phyloP scores from a whole-genome alignment of 768 basidiomycete species.

The Suillus variegatus region DNA sequence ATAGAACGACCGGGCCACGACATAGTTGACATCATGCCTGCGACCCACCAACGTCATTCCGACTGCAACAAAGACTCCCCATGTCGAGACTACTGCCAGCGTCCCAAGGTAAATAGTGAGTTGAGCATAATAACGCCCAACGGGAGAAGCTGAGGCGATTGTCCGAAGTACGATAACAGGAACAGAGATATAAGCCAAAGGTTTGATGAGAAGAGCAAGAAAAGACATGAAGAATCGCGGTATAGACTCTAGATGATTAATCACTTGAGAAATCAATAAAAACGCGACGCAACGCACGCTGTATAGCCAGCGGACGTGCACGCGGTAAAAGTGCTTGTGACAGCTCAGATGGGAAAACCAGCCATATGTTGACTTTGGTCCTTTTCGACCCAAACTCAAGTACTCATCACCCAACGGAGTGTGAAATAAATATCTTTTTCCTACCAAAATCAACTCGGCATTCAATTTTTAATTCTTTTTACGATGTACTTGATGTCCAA shows the following conservation, averaged over 20 bases:
- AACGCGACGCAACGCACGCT: conserved; percentile 23
- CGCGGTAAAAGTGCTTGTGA: conserved; percentile 14
- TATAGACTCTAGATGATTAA: conserved; percentile 15
- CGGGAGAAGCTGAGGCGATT: conserved; percentile 54
- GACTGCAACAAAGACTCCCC: conserved; percentile 68
- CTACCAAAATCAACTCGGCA: not conserved
- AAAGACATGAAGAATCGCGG: conserved; percentile 54
- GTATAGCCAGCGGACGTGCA: conserved; percentile 25
- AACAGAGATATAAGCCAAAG: conserved; percentile 76
- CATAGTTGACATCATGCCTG: conserved; percentile 76
- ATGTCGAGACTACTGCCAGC: conserved; percentile 67
- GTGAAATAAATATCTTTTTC: not conserved
- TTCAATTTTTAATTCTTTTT: not conserved
- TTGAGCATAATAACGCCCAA: conserved; percentile 72
- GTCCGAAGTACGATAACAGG: conserved; percentile 67
- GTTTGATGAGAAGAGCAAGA: conserved; percentile 59
- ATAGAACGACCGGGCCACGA: conserved; percentile 87
- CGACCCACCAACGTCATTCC: conserved; percentile 67
- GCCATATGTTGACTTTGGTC: conserved; percentile 6
- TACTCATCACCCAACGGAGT: not conserved
- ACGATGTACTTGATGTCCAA: too few species aligned
- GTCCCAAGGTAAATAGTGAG: conserved; percentile 72
- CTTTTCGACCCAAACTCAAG: conserved; percentile 9
- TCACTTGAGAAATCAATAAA: conserved; percentile 16
- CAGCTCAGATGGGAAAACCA: conserved; percentile 31